Conservation (phyloP, 2,329 filamentous ascomycete genomes). For the Cephalotrichum gorgonifer region DNA sequence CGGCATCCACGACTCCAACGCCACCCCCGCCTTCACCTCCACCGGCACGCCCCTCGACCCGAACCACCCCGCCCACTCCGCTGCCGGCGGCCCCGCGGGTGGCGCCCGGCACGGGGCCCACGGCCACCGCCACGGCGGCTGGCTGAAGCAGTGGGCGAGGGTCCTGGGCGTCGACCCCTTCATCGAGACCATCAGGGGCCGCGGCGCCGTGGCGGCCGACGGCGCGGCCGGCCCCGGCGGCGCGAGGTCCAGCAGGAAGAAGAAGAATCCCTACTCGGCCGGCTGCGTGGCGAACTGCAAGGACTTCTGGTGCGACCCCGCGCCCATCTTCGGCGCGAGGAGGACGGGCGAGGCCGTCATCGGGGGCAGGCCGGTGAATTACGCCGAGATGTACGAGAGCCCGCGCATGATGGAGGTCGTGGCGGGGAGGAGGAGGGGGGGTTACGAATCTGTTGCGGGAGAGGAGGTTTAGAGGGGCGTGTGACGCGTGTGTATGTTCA, state of each 20-base stretch:
- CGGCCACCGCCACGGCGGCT: slow-evolving; percentile 44
- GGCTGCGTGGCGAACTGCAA: slow-evolving; percentile 83
- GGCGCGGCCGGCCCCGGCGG: no score
- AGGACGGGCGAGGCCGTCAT: slow-evolving; percentile 67
- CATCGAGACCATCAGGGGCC: slow-evolving; percentile 80
- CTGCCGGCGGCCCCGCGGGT: slow-evolving; percentile 32
- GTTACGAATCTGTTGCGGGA: slow-evolving; percentile 53
- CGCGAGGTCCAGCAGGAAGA: slow-evolving; percentile 34
- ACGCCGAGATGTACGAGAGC: slow-evolving; percentile 80
- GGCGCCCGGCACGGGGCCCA: slow-evolving; percentile 25
- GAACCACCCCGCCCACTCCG: slow-evolving; percentile 53
- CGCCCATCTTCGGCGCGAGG: slow-evolving; percentile 66
- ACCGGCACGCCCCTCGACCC: slow-evolving; percentile 63
- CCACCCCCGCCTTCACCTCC: slow-evolving; percentile 68
- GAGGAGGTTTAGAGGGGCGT: slow-evolving; percentile 52
- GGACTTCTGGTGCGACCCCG: slow-evolving; percentile 93
- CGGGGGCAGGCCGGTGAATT: slow-evolving; percentile 72
- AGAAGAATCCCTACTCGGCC: slow-evolving; percentile 73
- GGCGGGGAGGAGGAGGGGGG: slow-evolving; percentile 35
- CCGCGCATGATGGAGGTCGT: slow-evolving; percentile 55
- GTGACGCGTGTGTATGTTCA: no score
- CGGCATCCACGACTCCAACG: slow-evolving; percentile 54
- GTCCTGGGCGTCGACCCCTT: slow-evolving; percentile 89
- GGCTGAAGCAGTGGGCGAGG: slow-evolving; percentile 69
- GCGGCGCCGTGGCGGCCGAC: slow-evolving; percentile 53